phyloP scores from a whole-genome alignment of 139 green algal species.

The Parachlorella kessleri region DNA sequence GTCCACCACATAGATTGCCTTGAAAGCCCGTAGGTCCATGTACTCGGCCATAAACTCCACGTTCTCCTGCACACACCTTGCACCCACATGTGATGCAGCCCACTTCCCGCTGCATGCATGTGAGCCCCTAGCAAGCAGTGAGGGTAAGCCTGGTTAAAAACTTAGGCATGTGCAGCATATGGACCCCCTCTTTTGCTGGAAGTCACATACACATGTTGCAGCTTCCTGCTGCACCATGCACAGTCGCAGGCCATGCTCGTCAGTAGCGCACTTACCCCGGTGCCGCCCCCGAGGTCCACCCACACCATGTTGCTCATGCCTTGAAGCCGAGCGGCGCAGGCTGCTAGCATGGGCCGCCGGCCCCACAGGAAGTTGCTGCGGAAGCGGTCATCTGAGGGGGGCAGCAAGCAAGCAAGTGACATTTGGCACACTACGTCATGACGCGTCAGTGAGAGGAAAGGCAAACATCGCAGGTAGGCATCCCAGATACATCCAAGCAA shows the following conservation, averaged over 20 bases:
- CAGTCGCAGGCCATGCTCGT: too few relatives aligned
- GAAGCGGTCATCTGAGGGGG: slow-evolving; percentile 92
- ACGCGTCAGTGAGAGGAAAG: too few relatives aligned
- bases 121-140: too few relatives aligned
- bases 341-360: slow-evolving; percentile 88
- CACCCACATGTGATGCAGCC: not conserved
- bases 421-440: too few relatives aligned
- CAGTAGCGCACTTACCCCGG: slow-evolving; percentile 80
- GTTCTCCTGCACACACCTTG: slow-evolving; percentile 92
- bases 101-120: not conserved
- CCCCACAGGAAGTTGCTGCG: slow-evolving; percentile 94
- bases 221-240: too few relatives aligned
- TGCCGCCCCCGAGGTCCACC: slow-evolving; percentile 92
- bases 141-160: too few relatives aligned
- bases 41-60: slow-evolving; percentile 94
- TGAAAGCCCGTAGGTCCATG: slow-evolving; percentile 89
- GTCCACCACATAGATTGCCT: slow-evolving; percentile 96
- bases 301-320: slow-evolving; percentile 78
- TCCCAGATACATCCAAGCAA: too few relatives aligned
- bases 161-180: too few relatives aligned
- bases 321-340: slow-evolving; percentile 80
- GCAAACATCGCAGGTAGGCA: too few relatives aligned
- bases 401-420: not conserved
- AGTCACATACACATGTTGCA: too few relatives aligned
- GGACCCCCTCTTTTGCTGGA: too few relatives aligned